These are phyloP conservation scores for Cladobotryum mycophilum DNA, from an alignment of 2,329 filamentous ascomycete genomes.

Conservation along the genomic window DNA sequence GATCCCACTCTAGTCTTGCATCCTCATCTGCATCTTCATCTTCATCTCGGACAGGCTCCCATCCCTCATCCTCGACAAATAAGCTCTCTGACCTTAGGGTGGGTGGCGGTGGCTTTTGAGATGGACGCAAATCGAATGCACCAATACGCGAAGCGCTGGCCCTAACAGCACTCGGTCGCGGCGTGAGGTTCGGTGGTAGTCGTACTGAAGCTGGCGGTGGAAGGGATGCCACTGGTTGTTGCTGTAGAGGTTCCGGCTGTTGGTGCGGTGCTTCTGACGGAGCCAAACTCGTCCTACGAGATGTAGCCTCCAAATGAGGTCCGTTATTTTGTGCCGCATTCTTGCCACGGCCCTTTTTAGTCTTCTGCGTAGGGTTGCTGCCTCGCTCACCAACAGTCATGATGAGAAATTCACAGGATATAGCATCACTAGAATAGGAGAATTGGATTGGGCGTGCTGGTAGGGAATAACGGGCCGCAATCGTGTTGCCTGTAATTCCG, in stretches of 20 bases:
- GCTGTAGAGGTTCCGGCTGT: slow-evolving; percentile 16
- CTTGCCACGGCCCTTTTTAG: slow-evolving; percentile 39
- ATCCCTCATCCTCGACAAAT: slow-evolving; percentile 70
- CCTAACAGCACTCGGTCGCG: slow-evolving; percentile 28
- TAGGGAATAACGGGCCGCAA: slow-evolving; percentile 64
- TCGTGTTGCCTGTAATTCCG: slow-evolving; percentile 58
- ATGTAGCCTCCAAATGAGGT: slow-evolving; percentile 42
- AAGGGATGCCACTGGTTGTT: slow-evolving; percentile 5
- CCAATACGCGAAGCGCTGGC: slow-evolving; percentile 30
- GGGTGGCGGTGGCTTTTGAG: slow-evolving; percentile 48
- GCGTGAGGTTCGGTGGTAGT: slow-evolving; percentile 24
- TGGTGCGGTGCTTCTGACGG: slow-evolving; percentile 27
- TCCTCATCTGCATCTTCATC: slow-evolving; percentile 60
- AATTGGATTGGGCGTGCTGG: slow-evolving; percentile 68
- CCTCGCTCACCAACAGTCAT: slow-evolving; percentile 71
- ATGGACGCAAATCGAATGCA: slow-evolving; percentile 43
- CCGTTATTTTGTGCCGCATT: slow-evolving; percentile 25
- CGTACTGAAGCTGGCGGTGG: slow-evolving; percentile 21
- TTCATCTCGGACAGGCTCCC: slow-evolving; percentile 60
- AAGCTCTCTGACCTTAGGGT: slow-evolving; percentile 60
- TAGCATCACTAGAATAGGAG: slow-evolving; percentile 60
- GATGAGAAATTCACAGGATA: slow-evolving; percentile 70
- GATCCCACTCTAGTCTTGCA: slow-evolving; percentile 68
- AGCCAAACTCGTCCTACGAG: slow-evolving; percentile 37
- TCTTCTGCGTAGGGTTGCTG: slow-evolving; percentile 41